These are phyloP conservation scores for Triglochin maritima DNA, from an alignment of 106 monocot species.

Conservation along the genomic window DNA sequence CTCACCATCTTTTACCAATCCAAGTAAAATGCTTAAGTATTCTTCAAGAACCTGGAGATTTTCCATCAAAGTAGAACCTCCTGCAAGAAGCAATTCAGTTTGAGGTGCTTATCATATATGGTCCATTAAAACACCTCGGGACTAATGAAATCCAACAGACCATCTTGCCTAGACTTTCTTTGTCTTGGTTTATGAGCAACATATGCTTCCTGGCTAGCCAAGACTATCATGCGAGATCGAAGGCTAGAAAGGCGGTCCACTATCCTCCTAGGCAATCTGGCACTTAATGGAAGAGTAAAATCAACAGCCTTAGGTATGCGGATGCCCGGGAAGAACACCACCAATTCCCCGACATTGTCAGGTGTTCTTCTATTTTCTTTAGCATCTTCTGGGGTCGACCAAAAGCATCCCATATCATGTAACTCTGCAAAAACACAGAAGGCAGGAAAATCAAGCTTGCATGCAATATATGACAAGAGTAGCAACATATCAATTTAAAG, in stretches of 20 bases:
- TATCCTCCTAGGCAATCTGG: conserved; percentile 27
- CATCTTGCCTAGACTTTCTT: conserved; percentile 42
- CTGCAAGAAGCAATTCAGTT: conserved; percentile 11
- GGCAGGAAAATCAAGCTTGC: no score
- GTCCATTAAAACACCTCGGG: no score
- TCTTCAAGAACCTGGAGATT: conserved; percentile 54
- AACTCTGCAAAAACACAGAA: neutral
- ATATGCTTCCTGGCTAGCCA: conserved; percentile 47
- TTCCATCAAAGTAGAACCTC: conserved; percentile 43
- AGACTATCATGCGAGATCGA: conserved; percentile 37
- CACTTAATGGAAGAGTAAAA: conserved; percentile 21
- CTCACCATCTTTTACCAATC: conserved; percentile 57
- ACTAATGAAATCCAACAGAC: conserved; percentile 10
- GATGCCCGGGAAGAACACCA: conserved; percentile 47
- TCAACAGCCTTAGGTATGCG: conserved; percentile 44
- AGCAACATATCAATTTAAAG: no score
- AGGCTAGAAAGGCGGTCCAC: conserved; percentile 42
- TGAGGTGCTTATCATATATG: no score
- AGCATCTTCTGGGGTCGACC: conserved; percentile 31
- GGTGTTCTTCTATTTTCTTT: conserved; percentile 30
- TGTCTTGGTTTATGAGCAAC: conserved; percentile 19
- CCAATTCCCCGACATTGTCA: conserved; percentile 42
- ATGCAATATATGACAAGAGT: no score
- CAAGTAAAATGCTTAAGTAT: conserved; percentile 53
- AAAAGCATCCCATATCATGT: conserved; percentile 50